Evolutionary conservation across 495 filamentous ascomycete genomes (phyloP).

Genomic region (Neurospora sp.): DNA sequence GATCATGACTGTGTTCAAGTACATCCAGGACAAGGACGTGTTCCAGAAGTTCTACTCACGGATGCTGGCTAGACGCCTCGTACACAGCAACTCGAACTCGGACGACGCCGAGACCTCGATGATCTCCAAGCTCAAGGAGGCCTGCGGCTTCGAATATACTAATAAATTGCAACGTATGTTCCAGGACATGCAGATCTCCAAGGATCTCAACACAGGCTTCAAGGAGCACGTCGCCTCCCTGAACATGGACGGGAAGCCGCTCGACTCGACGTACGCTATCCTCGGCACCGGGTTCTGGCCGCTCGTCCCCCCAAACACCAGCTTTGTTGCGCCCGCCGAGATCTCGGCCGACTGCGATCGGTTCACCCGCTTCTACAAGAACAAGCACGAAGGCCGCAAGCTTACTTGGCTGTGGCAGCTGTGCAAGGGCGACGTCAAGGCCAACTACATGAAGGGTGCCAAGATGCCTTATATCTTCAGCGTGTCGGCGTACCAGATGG

Average conservation of each 20-base stretch:
- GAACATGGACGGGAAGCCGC: constrained; percentile 16
- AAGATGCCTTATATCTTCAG: constrained; percentile 96
- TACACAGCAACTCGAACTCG: constrained; percentile 87
- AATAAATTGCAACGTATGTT: constrained; percentile 99
- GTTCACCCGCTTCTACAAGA: constrained; percentile 84
- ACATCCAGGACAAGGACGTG: constrained; percentile 99
- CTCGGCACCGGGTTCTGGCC: constrained; percentile 98
- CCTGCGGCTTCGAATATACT: constrained; percentile 97
- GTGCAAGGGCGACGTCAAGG: constrained; percentile 93
- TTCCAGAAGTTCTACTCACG: constrained; percentile 99
- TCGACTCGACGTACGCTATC: constrained; percentile 76
- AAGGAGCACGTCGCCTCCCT: constrained; percentile 48
- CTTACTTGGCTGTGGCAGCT: constrained; percentile 97
- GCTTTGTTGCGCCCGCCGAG: constrained; percentile 75
- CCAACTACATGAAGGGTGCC: constrained; percentile 76
- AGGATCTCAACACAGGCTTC: constrained; percentile 86
- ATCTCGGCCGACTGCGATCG: constrained; percentile 79
- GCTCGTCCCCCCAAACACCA: constrained; percentile 69
- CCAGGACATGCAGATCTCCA: constrained; percentile 97
- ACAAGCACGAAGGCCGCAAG: constrained; percentile 94
- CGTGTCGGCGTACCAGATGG: constrained; percentile 96
- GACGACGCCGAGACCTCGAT: constrained; percentile 98
- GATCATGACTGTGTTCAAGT: constrained; percentile 99
- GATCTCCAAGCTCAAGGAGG: constrained; percentile 98
- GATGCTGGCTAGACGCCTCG: constrained; percentile 88